phyloP scores from a whole-genome alignment of 345 rosid genomes.

The Corchorus capsularis region DNA sequence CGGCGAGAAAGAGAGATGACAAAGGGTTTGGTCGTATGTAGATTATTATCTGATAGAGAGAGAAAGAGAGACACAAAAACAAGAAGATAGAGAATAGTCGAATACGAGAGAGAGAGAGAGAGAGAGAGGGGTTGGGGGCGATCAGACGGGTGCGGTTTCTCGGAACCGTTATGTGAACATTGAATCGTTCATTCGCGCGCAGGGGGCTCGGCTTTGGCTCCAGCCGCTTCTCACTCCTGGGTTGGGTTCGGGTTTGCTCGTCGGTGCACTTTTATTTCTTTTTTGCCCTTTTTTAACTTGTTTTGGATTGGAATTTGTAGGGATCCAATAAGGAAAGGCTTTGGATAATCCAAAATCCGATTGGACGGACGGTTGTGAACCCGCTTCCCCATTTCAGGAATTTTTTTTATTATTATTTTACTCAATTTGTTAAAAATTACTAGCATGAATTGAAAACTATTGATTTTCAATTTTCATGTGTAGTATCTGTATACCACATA shows the following conservation, averaged over 20 bases:
- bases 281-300: too few species aligned
- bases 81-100: background rate
- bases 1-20: background rate
- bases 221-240: background rate
- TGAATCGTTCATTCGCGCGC: slow-evolving; percentile 44
- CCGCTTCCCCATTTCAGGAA: too few species aligned
- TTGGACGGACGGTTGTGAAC: too few species aligned
- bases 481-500: too few species aligned
- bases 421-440: too few species aligned
- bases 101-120: background rate
- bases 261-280: background rate
- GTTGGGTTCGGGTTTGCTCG: background rate
- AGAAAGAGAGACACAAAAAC: background rate
- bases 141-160: slow-evolving; percentile 38
- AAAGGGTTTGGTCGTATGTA: background rate
- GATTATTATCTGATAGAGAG: slow-evolving; percentile 3
- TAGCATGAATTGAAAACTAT: too few species aligned
- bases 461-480: too few species aligned
- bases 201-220: slow-evolving; percentile 39
- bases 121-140: slow-evolving; percentile 8
- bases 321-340: too few species aligned
- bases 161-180: slow-evolving; percentile 41
- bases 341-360: too few species aligned
- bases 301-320: too few species aligned
- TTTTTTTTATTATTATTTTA: too few species aligned